These are phyloP conservation scores for Candida anutae DNA, from an alignment of 1,139 yeast species.

Conservation along the genomic window DNA sequence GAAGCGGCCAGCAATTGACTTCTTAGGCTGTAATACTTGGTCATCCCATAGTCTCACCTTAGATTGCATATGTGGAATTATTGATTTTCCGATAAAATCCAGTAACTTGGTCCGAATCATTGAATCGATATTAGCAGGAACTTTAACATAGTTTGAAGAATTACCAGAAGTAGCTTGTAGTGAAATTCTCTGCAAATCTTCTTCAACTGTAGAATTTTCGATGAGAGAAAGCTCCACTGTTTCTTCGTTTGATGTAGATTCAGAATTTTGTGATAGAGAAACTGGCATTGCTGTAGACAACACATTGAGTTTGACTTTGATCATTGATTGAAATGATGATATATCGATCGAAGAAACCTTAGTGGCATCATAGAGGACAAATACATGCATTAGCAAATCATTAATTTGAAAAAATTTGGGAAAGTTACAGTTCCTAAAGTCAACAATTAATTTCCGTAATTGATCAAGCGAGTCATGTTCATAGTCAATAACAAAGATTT, in stretches of 20 bases:
- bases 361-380: constrained; percentile 30
- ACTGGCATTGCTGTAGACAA: constrained; percentile 23
- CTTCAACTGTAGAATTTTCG: constrained; percentile 46
- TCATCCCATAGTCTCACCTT: constrained; percentile 76
- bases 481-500: constrained; percentile 56
- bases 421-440: constrained; percentile 35
- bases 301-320: constrained; percentile 20
- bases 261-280: constrained; percentile 4
- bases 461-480: constrained; percentile 42
- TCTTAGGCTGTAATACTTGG: constrained; percentile 57
- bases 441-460: constrained; percentile 30
- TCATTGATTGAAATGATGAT: constrained; percentile 21
- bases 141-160: constrained; percentile 9
- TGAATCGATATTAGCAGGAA: constrained; percentile 31
- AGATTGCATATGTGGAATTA: constrained; percentile 75
- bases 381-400: constrained; percentile 44
- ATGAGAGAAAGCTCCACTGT: constrained; percentile 14
- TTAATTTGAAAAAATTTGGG: constrained; percentile 55
- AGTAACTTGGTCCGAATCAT: constrained; percentile 37
- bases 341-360: constrained; percentile 11
- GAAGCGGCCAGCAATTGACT: constrained; percentile 66
- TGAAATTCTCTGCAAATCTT: constrained; percentile 38
- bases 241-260: constrained; percentile 4
- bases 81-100: constrained; percentile 48
- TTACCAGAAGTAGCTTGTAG: constrained; percentile 14